Base-by-base conservation (phyloP, 257 asterid species). In the Gardenia jasminoides region DNA sequence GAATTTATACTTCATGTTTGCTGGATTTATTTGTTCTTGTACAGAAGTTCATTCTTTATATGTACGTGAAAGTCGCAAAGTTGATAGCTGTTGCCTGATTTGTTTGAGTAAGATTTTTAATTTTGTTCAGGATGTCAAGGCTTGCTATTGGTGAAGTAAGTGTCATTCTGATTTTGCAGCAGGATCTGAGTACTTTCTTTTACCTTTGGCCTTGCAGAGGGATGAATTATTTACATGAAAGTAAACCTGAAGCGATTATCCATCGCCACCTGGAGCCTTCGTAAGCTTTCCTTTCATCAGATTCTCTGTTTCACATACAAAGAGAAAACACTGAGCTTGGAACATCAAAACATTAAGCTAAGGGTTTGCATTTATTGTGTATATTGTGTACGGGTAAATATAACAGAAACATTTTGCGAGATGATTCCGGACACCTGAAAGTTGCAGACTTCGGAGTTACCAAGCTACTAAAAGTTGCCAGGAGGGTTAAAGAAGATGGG, bases 381-480 rank as follows among this genome's bases (percentile, higher is more conserved):
- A 47, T 26, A 58, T 68, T 68, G 28, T 79, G 75, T 20, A 39
- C 26, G 81, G 48, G 83, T 7, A 76, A 84, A 76, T 61, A 81
- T 80, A 77, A 87, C 97, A 95, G 99, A 84, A 95, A 95, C 85
- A 87, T 95, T 69, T 90, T 95, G 94, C 89, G 89, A 85, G 98
- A 93, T 80, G 99, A 95, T 83, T 89, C 97, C 71, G 98, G 99
- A 77, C 97, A 95, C 85, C 89, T 95, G 76, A 95, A 95, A 88
- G 99, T 95, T 82, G 98, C 99, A 16, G 99, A 95, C 79, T 95
- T 95, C 70, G 98, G 97, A 82, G 91, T 93, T 50, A 95, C 98
- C 91, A 95, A 93, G 87, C 89, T 93, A 85, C 88, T 96, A 10
- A 85, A 87, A 88, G 96, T 92, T 59, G 85, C 96, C 79, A 91